Evolutionary conservation across 1,284 basidiomycete genomes (phyloP).

Genomic region (Vanrija sp.): DNA sequence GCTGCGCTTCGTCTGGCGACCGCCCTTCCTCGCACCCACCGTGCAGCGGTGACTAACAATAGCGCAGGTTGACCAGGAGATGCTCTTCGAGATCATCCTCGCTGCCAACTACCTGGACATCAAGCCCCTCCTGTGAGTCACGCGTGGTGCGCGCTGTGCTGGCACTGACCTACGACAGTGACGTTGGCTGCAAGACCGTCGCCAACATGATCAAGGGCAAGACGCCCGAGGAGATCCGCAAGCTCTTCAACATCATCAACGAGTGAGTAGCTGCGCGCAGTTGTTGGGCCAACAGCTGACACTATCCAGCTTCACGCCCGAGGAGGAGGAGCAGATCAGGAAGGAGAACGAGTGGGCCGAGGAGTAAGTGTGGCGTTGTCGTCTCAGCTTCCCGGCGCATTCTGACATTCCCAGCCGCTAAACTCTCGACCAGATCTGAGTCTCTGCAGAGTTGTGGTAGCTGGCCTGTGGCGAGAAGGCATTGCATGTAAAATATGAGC

Average conservation of each 20-base stretch:
- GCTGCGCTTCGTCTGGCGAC: too few relatives aligned
- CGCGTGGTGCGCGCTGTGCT: background rate
- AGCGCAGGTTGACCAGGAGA: constrained; percentile 69
- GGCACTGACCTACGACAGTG: constrained; percentile 55
- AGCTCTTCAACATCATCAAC: constrained; percentile 93
- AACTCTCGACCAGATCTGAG: background rate
- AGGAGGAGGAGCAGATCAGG: constrained; percentile 99
- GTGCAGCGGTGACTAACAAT: background rate
- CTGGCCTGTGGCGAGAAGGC: too few relatives aligned
- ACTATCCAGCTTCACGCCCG: constrained; percentile 72
- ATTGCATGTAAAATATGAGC: too few relatives aligned
- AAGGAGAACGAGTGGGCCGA: constrained; percentile 85
- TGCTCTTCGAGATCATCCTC: constrained; percentile 94
- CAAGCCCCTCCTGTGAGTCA: constrained; percentile 86
- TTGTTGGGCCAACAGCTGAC: constrained; percentile 5
- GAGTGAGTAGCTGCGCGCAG: constrained; percentile 52
- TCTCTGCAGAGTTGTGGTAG: too few relatives aligned
- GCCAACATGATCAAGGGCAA: constrained; percentile 97
- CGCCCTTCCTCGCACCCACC: background rate
- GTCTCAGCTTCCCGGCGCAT: background rate
- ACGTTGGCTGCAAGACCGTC: constrained; percentile 99
- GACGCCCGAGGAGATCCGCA: constrained; percentile 81
- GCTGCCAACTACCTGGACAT: constrained; percentile 99
- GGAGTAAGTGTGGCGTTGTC: constrained; percentile 40
- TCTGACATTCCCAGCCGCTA: constrained; percentile 2